Percentiles rank a stretch among this genome's conserved stretches.
Evolutionary conservation across 148 eudicot genomes (phyloP).

Genomic region (Silene conica): DNA sequence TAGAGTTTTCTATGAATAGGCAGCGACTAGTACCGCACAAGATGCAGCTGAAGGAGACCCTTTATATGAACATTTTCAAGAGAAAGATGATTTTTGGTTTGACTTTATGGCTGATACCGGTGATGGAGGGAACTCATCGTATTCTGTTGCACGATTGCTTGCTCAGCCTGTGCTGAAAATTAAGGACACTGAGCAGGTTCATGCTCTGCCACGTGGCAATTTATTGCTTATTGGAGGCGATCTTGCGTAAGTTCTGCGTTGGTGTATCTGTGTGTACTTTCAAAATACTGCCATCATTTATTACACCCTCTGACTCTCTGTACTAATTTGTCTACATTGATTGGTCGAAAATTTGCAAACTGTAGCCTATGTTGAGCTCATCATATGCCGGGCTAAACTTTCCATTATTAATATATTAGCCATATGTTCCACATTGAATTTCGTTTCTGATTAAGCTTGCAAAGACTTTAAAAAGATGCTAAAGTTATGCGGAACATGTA

Average conservation of each 20-base stretch:
- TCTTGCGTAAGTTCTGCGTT: conserved; percentile 73
- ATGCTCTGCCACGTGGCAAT: conserved; percentile 62
- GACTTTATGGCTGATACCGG: conserved; percentile 99
- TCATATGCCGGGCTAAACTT: neutral
- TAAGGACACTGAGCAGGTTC: conserved; percentile 27
- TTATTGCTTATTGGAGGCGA: conserved; percentile 94
- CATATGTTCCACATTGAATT: neutral
- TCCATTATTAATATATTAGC: neutral
- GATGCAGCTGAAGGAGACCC: conserved; percentile 72
- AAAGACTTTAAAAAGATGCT: neutral
- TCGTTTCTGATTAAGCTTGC: neutral
- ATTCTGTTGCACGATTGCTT: conserved; percentile 73
- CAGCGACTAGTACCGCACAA: conserved; percentile 71
- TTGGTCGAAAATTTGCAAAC: too few relatives aligned
- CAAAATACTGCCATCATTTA: neutral
- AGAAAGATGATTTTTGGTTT: conserved; percentile 80
- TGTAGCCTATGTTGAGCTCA: neutral
- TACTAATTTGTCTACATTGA: too few relatives aligned
- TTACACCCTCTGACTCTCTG: too few relatives aligned
- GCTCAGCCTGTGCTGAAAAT: conserved; percentile 65
- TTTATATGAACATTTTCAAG: conserved; percentile 73
- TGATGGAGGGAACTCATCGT: conserved; percentile 97
- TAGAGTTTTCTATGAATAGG: conserved; percentile 42
- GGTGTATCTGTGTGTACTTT: neutral
- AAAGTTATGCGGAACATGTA: neutral